Base-by-base conservation (phyloP, 1,284 basidiomycete species). In the Tilletia setariae region DNA sequence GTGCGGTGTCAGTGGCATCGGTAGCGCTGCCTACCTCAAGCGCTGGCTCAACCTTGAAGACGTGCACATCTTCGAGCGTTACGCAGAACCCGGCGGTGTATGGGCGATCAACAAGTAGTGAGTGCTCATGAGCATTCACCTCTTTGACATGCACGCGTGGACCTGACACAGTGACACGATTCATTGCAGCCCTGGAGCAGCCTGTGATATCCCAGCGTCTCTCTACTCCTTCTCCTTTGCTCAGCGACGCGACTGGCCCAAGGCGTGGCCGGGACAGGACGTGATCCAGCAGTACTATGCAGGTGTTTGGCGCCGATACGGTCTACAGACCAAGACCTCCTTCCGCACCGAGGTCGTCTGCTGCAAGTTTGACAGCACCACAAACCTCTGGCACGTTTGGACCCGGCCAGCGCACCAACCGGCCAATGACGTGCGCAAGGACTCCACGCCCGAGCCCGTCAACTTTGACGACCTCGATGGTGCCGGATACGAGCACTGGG, bases 211-310 rank as follows among this genome's bases (percentile, higher is more conserved):
- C 2, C 80, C 80, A 6, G 75, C 76, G 1, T 71, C 78, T n/a
- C 75, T 82, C 64, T 82, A 82, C 73, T 78, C 76, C 21, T 72
- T 65, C 7, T 72, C 68, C 56, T 67, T 67, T 19, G 66, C 59
- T 9, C 66, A 67, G 63, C 21, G 53, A 11, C 49, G 43, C 19
- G 19, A 67, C 47, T 67, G 62, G 62, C 21, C 40, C 40, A 64
- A 64, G 40, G 44, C 44, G 9, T 47, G 44, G 42, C 62, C 62
- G 4, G 62, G 62, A 1, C 19, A 21, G 63, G 68, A 70, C 68
- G 80, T 79, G 72, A 59, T 80, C 32, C 73, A 74, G 64, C 56
- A 69, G 35, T 80, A 81, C 63, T 72, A 80, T 42, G 69, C 69
- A 23, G 69, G 64, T 0, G 80, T 82, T 0, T 76, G 78, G 23